Conservation (phyloP, 768 basidiomycete species). For the Pholiota conissans region DNA sequence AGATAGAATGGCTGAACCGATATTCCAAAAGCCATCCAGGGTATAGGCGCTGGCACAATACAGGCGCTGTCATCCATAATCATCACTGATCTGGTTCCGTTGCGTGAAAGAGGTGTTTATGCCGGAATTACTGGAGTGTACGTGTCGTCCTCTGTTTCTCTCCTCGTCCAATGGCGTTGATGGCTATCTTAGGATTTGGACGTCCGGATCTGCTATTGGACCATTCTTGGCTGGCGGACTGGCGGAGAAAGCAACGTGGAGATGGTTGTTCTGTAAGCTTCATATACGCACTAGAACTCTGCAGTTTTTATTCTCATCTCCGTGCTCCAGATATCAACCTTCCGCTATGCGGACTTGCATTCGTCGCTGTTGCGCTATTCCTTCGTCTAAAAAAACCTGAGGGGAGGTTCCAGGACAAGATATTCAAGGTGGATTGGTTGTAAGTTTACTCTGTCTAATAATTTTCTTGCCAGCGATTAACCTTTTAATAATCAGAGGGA, state of each 20-base stretch:
- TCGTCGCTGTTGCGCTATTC: conserved; percentile 22
- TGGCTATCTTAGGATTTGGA: conserved; percentile 25
- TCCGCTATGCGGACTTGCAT: conserved; percentile 32
- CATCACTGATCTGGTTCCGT: conserved; percentile 44
- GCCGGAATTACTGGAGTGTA: conserved; percentile 36
- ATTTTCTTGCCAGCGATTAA: not conserved
- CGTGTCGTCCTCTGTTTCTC: not conserved
- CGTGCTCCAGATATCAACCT: conserved; percentile 36
- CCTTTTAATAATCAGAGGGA: conserved; percentile 35
- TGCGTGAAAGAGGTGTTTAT: conserved; percentile 43
- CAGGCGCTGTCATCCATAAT: conserved; percentile 39
- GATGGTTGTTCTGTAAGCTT: conserved; percentile 41
- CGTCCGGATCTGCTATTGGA: conserved; percentile 31
- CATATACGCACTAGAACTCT: not conserved
- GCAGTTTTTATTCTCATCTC: not conserved
- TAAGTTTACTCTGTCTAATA: conserved; percentile 19
- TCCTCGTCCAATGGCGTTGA: not conserved
- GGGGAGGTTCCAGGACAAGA: conserved; percentile 31
- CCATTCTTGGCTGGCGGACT: conserved; percentile 37
- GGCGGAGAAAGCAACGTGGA: conserved; percentile 31
- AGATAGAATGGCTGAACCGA: no score
- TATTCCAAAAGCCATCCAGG: conserved; percentile 37
- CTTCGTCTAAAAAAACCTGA: conserved; percentile 33
- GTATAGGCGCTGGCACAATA: conserved; percentile 40
- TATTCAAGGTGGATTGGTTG: conserved; percentile 43